Evolutionary conservation across 1,139 yeast species (phyloP).

Genomic region (Kurtzmaniella quercitrusa): DNA sequence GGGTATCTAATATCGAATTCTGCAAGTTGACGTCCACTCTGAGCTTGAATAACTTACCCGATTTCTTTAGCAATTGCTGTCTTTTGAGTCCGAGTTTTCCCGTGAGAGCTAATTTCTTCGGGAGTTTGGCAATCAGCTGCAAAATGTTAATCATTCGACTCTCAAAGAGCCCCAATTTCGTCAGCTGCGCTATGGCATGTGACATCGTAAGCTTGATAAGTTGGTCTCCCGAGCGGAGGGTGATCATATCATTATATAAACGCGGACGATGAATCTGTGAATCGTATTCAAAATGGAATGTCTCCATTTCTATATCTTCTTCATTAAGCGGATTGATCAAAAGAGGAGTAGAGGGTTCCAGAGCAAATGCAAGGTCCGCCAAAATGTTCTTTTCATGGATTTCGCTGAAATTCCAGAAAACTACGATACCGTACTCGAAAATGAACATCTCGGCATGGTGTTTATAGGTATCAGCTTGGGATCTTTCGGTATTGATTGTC

Average conservation of each 20-base stretch:
- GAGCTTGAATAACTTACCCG: constrained; percentile 84
- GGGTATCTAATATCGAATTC: constrained; percentile 88
- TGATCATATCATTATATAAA: constrained; percentile 91
- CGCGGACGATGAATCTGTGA: constrained; percentile 78
- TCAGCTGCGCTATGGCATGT: constrained; percentile 95
- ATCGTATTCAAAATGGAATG: constrained; percentile 89
- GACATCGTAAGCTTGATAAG: constrained; percentile 88
- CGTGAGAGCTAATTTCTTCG: constrained; percentile 83
- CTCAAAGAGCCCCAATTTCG: constrained; percentile 86
- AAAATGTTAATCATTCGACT: constrained; percentile 83
- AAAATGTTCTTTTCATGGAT: constrained; percentile 87
- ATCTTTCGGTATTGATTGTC: constrained; percentile 3
- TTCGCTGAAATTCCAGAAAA: constrained; percentile 95
- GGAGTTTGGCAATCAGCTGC: constrained; percentile 81
- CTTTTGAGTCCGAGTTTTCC: constrained; percentile 79
- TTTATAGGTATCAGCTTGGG: constrained; percentile 49
- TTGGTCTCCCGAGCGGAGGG: constrained; percentile 87
- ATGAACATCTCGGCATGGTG: constrained; percentile 88
- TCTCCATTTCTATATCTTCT: constrained; percentile 91
- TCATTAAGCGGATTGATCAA: constrained; percentile 77
- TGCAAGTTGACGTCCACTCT: constrained; percentile 91
- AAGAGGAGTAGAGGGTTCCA: constrained; percentile 41
- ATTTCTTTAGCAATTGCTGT: constrained; percentile 75
- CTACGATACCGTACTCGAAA: constrained; percentile 89
- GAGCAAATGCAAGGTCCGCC: constrained; percentile 86